Evolutionary conservation across 2,329 filamentous ascomycete genomes (phyloP).

Genomic region (Neocucurbitaria cava): DNA sequence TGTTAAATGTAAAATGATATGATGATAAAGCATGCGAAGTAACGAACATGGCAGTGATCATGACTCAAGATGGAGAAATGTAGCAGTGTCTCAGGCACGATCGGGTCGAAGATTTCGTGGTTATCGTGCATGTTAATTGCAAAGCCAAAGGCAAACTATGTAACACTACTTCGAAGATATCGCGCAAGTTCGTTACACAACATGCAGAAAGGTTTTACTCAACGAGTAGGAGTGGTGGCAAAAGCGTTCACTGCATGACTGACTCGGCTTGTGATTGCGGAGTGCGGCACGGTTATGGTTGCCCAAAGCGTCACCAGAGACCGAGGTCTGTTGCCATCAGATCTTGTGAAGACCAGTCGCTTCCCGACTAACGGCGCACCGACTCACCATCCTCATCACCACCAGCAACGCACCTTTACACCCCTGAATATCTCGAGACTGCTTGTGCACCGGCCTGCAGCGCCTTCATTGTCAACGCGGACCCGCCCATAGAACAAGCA

Average conservation of each 20-base stretch:
- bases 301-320: conserved; percentile 28
- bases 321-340: conserved; percentile 32
- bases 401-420: not conserved
- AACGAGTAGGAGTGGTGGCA: conserved; percentile 4
- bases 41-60: no score
- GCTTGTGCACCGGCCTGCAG: conserved; percentile 2
- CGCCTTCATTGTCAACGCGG: conserved; percentile 12
- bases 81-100: no score
- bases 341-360: conserved; percentile 25
- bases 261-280: conserved; percentile 20
- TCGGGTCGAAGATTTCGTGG: not conserved
- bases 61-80: no score
- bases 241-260: conserved; percentile 15
- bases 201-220: conserved; percentile 4
- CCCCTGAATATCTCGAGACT: not conserved
- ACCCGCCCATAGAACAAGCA: conserved; percentile 14
- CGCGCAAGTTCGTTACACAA: not conserved
- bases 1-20: no score
- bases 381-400: conserved; percentile 1
- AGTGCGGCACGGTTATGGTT: conserved; percentile 31
- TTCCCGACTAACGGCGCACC: conserved; percentile 15
- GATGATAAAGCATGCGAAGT: no score
- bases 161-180: not conserved
- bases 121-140: not conserved
- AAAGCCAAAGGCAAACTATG: not conserved